These are phyloP conservation scores for Patellifolia procumbens DNA, from an alignment of 179 eudicot genomes.

Conservation along the genomic window DNA sequence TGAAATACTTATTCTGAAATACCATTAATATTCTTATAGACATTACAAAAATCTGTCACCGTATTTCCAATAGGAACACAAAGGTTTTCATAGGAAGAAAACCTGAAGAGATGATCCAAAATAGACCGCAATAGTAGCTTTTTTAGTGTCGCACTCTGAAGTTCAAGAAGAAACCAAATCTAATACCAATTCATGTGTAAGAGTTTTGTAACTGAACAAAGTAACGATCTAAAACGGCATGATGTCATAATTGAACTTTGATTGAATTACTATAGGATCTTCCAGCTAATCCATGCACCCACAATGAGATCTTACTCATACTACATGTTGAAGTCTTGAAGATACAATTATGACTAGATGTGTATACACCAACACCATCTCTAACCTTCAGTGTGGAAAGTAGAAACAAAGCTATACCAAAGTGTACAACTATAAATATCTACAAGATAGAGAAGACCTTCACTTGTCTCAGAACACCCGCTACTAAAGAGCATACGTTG, in stretches of 20 bases:
- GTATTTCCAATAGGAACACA: no score
- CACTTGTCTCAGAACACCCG: neutral
- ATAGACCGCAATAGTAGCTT: neutral
- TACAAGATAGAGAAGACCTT: constrained; percentile 13
- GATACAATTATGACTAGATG: neutral
- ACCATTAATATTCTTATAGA: neutral
- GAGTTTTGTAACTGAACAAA: neutral
- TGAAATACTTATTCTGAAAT: neutral
- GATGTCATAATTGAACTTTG: constrained; percentile 5
- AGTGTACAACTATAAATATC: constrained; percentile 10
- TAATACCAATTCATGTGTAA: neutral
- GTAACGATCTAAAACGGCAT: neutral
- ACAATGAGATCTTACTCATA: neutral
- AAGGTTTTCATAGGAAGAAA: no score
- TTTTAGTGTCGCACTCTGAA: neutral
- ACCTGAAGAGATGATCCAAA: neutral
- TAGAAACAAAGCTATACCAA: neutral
- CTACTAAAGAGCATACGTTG: constrained; percentile 71
- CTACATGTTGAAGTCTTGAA: no score
- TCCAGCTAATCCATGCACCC: neutral
- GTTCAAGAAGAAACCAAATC: neutral
- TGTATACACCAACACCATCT: neutral
- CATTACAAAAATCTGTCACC: neutral
- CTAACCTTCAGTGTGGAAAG: neutral
- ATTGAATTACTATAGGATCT: neutral